Percentiles rank a stretch among this genome's conserved stretches.
phyloP scores from a whole-genome alignment of 805 yeast species.

The Sugiyamaella mastotermitis region DNA sequence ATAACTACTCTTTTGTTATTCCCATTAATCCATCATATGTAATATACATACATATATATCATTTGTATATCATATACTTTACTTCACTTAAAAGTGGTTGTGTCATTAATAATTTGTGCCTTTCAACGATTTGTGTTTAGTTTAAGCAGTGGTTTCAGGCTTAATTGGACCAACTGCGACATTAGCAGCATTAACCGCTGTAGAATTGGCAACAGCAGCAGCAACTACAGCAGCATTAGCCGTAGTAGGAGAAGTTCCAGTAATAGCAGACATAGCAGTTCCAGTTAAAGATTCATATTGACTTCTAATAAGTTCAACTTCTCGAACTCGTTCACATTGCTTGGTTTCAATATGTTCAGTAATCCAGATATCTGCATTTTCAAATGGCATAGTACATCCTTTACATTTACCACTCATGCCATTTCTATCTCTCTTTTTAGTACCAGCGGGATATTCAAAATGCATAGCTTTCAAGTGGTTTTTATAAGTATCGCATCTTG shows the following conservation, averaged over 20 bases:
- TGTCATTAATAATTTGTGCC: too few relatives aligned
- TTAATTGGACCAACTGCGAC: too few relatives aligned
- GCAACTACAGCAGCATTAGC: not conserved
- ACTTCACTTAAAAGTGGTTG: too few relatives aligned
- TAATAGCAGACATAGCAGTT: not conserved
- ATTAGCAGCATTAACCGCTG: not conserved
- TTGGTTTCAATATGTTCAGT: constrained; percentile 55
- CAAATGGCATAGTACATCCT: constrained; percentile 63
- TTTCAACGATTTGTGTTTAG: too few relatives aligned
- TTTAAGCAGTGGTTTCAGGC: too few relatives aligned
- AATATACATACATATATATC: too few relatives aligned
- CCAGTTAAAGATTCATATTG: not conserved
- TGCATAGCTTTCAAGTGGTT: constrained; percentile 88
- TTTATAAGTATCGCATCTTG: constrained; percentile 86
- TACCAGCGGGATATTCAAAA: constrained; percentile 82
- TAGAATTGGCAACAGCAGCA: not conserved
- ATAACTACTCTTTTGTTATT: too few relatives aligned
- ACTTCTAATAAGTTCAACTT: constrained; percentile 9
- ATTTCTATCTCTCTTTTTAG: constrained; percentile 67
- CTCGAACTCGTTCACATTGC: constrained; percentile 22
- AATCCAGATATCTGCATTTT: constrained; percentile 76
- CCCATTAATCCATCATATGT: too few relatives aligned
- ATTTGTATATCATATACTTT: too few relatives aligned
- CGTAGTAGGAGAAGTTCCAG: not conserved
- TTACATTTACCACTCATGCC: constrained; percentile 70